These are phyloP conservation scores for Leishmania tarentolae DNA, from an alignment of 208 protist species.

Conservation along the genomic window DNA sequence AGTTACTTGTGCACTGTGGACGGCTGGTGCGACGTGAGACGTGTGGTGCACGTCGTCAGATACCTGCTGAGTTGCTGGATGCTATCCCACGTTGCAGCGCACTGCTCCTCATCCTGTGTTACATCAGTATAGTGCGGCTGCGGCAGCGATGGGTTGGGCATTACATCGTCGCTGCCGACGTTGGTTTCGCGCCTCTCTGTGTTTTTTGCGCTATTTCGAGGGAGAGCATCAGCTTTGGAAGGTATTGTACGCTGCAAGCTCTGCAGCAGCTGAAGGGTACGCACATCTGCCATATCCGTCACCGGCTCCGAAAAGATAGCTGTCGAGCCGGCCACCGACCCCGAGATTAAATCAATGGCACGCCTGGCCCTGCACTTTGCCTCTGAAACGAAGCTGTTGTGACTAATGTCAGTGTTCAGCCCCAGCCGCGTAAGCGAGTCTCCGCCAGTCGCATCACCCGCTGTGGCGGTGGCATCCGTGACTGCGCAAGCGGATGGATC, in stretches of 20 bases:
- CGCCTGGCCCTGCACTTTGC: background rate
- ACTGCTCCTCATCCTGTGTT: constrained; percentile 7
- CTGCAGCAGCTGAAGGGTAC: constrained; percentile 26
- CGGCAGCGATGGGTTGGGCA: background rate
- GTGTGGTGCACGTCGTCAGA: constrained; percentile 22
- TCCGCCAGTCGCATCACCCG: background rate
- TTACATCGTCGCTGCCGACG: background rate
- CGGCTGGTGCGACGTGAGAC: too few species aligned
- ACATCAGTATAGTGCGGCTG: background rate
- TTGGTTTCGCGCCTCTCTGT: too few species aligned
- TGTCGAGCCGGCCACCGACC: too few species aligned
- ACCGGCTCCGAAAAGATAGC: background rate
- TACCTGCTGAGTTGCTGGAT: constrained; percentile 36
- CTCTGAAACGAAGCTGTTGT: background rate
- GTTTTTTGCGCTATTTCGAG: background rate
- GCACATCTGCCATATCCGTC: constrained; percentile 26
- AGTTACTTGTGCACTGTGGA: background rate
- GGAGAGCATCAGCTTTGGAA: background rate
- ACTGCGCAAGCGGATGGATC: background rate
- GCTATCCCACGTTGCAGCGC: constrained; percentile 16
- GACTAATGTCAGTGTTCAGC: background rate
- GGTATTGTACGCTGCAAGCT: constrained; percentile 20
- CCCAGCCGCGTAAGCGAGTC: background rate
- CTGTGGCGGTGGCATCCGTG: background rate
- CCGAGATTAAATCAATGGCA: background rate